Percentiles rank a stretch among this genome's conserved stretches.
Conservation (phyloP, 305 asterid species). For the Ilex paraguariensis region DNA sequence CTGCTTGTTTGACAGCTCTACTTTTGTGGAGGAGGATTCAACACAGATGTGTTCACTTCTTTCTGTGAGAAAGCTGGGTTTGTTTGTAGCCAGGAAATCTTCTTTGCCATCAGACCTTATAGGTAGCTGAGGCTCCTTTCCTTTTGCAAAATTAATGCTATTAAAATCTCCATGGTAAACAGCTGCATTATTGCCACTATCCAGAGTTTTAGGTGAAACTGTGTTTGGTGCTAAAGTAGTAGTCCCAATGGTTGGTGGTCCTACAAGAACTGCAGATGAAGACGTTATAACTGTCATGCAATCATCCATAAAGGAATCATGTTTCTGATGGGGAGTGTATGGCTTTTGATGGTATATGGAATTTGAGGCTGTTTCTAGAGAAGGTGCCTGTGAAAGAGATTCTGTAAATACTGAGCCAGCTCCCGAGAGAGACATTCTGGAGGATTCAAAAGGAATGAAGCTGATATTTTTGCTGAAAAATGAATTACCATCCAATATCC, state of each 20-base stretch:
- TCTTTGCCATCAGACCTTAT: constrained; percentile 26
- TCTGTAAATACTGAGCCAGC: constrained; percentile 22
- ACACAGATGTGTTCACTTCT: constrained; percentile 19
- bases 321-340: constrained; percentile 28
- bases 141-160: constrained; percentile 22
- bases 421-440: constrained; percentile 12
- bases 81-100: constrained; percentile 26
- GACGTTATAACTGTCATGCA: constrained; percentile 39
- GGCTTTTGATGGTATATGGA: constrained; percentile 27
- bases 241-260: constrained; percentile 51
- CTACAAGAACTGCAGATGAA: constrained; percentile 57
- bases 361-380: constrained; percentile 25
- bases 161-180: constrained; percentile 25
- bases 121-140: constrained; percentile 27
- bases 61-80: constrained; percentile 26
- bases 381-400: constrained; percentile 25
- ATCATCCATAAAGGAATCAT: constrained; percentile 31
- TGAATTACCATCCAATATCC: constrained; percentile 31
- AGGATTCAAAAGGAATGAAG: constrained; percentile 35
- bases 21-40: constrained; percentile 25
- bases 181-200: constrained; percentile 26
- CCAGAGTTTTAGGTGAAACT: constrained; percentile 27
- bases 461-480: constrained; percentile 7
- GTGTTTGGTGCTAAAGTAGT: constrained; percentile 18
- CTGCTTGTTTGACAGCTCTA: constrained; percentile 27